phyloP scores from a whole-genome alignment of 148 eudicot species.

The Rheum nobile region DNA sequence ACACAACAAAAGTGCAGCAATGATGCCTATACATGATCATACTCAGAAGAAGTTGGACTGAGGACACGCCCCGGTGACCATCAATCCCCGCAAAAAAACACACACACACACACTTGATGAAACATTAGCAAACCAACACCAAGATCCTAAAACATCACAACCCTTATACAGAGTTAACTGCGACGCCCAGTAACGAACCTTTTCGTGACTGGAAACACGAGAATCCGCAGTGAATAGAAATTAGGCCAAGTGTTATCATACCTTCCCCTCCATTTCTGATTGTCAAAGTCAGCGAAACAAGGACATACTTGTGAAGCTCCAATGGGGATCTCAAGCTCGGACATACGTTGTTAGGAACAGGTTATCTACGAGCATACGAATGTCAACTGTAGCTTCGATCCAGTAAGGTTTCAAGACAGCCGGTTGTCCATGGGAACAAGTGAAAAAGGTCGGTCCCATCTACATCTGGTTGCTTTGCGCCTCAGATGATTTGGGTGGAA shows the following conservation, averaged over 20 bases:
- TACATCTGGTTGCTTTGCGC: neutral
- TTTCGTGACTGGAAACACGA: neutral
- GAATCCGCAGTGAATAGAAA: neutral
- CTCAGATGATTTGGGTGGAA: too few species aligned
- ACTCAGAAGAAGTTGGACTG: neutral
- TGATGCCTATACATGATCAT: slow-evolving; percentile 2
- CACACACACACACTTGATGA: neutral
- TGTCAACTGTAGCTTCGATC: neutral
- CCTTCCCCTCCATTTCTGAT: slow-evolving; percentile 1
- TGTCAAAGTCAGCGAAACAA: neutral
- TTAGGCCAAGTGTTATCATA: neutral
- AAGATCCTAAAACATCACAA: neutral
- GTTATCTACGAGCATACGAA: neutral
- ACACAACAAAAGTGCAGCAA: neutral
- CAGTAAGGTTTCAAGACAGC: neutral
- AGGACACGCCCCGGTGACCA: neutral
- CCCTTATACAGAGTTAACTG: slow-evolving; percentile 5
- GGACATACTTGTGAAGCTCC: slow-evolving; percentile 2
- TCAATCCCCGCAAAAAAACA: neutral
- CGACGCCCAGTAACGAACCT: neutral
- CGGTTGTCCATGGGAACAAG: neutral
- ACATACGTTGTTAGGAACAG: neutral
- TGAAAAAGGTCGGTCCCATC: neutral
- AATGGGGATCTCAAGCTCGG: neutral
- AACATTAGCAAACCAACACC: slow-evolving; percentile 3